phyloP scores from a whole-genome alignment of 2,329 filamentous ascomycete genomes.

The Nigrograna mackinnonii region DNA sequence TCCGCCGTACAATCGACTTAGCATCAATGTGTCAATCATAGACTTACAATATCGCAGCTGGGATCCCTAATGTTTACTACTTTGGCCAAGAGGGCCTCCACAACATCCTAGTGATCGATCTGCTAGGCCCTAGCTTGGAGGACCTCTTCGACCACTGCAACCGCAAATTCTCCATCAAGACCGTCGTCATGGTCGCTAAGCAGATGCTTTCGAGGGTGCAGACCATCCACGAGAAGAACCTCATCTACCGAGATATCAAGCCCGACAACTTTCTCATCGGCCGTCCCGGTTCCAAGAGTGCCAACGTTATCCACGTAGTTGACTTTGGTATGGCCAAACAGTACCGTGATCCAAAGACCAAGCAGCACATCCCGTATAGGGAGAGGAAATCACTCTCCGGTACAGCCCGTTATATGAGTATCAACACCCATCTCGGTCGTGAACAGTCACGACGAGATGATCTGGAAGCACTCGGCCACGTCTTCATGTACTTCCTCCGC shows the following conservation, averaged over 20 bases:
- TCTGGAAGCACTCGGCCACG: slow-evolving; percentile 78
- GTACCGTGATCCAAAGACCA: slow-evolving; percentile 97
- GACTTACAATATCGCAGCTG: slow-evolving; percentile 64
- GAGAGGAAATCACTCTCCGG: slow-evolving; percentile 96
- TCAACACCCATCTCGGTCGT: slow-evolving; percentile 96
- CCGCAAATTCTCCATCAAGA: slow-evolving; percentile 93
- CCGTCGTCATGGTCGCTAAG: slow-evolving; percentile 98
- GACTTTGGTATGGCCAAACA: slow-evolving; percentile 99
- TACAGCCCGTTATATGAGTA: slow-evolving; percentile 98
- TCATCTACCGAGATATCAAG: slow-evolving; percentile 99
- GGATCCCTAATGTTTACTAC: slow-evolving; percentile 99
- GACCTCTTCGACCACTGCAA: slow-evolving; percentile 98
- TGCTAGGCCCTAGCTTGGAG: slow-evolving; percentile 91
- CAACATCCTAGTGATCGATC: slow-evolving; percentile 97
- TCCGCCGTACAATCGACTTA: too few species aligned
- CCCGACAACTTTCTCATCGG: slow-evolving; percentile 99
- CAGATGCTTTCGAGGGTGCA: slow-evolving; percentile 97
- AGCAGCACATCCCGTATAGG: slow-evolving; percentile 97
- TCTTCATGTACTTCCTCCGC: slow-evolving; percentile 71
- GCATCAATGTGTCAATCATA: background rate
- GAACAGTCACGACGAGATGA: slow-evolving; percentile 97
- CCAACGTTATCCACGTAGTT: slow-evolving; percentile 97
- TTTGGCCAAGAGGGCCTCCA: slow-evolving; percentile 98
- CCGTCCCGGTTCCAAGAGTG: slow-evolving; percentile 86
- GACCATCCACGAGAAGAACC: slow-evolving; percentile 96